phyloP scores from a whole-genome alignment of 1,284 basidiomycete genomes.

The Hypsizygus ulmarius region DNA sequence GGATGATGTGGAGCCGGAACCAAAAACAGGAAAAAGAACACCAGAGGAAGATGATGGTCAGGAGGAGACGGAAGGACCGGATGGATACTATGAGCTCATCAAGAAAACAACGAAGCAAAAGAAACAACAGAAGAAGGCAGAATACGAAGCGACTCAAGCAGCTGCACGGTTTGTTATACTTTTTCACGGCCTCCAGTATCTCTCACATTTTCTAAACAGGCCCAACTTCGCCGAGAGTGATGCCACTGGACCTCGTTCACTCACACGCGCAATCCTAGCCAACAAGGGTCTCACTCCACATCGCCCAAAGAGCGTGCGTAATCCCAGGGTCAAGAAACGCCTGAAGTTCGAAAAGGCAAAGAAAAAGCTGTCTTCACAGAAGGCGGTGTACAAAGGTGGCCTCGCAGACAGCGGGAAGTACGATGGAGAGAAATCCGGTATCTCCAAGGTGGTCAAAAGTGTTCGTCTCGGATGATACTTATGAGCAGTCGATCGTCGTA shows the following conservation, averaged over 20 bases:
- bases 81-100: slow-evolving; percentile 89
- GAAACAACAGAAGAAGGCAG: slow-evolving; percentile 77
- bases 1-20: slow-evolving; percentile 55
- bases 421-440: slow-evolving; percentile 76
- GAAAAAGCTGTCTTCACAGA: slow-evolving; percentile 85
- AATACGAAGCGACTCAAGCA: slow-evolving; percentile 68
- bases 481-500: too few species aligned
- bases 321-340: slow-evolving; percentile 95
- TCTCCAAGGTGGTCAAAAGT: slow-evolving; percentile 85
- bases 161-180: slow-evolving; percentile 56
- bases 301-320: slow-evolving; percentile 83
- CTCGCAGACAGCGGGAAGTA: slow-evolving; percentile 59
- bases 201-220: slow-evolving; percentile 31
- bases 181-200: slow-evolving; percentile 1
- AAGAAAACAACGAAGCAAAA: slow-evolving; percentile 69
- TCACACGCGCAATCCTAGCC: slow-evolving; percentile 86
- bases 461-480: slow-evolving; percentile 50
- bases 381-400: slow-evolving; percentile 87
- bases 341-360: slow-evolving; percentile 91
- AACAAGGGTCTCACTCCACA: slow-evolving; percentile 92
- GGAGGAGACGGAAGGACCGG: slow-evolving; percentile 41
- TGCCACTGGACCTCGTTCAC: slow-evolving; percentile 72
- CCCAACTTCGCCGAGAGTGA: slow-evolving; percentile 48
- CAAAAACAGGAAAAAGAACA: slow-evolving; percentile 37
- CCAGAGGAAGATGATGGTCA: slow-evolving; percentile 44